phyloP scores from a whole-genome alignment of 2,329 filamentous ascomycete genomes.

The Fusarium subtropicale region DNA sequence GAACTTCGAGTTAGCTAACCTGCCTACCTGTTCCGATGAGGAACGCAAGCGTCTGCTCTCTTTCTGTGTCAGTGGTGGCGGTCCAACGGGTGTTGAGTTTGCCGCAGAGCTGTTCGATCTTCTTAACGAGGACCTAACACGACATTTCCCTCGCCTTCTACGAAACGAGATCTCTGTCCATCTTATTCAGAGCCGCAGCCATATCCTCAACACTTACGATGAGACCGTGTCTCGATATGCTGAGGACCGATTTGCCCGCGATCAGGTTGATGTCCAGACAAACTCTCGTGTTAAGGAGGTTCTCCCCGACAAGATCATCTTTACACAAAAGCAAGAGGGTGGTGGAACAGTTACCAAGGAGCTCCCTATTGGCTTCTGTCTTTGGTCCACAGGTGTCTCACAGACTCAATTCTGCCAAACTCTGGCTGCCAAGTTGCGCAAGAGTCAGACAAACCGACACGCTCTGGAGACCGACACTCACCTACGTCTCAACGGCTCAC shows the following conservation, averaged over 20 bases:
- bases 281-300: conserved; percentile 96
- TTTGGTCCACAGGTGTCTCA: conserved; percentile 96
- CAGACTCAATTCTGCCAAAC: conserved; percentile 84
- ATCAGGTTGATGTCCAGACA: conserved; percentile 90
- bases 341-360: conserved; percentile 87
- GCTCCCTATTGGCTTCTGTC: conserved; percentile 92
- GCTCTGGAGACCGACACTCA: conserved; percentile 96
- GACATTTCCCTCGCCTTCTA: conserved; percentile 87
- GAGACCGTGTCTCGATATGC: conserved; percentile 93
- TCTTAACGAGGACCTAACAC: conserved; percentile 90
- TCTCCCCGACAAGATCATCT: conserved; percentile 83
- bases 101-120: conserved; percentile 96
- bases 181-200: conserved; percentile 91
- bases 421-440: conserved; percentile 79
- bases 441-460: conserved; percentile 85
- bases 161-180: conserved; percentile 98
- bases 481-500: conserved; percentile 87
- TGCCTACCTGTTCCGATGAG: conserved; percentile 91
- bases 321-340: conserved; percentile 81
- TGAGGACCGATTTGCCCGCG: conserved; percentile 89
- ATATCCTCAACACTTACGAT: conserved; percentile 98
- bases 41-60: conserved; percentile 89
- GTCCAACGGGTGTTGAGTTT: conserved; percentile 79
- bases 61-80: conserved; percentile 95
- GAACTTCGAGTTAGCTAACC: conserved; percentile 89